Evolutionary conservation across 768 basidiomycete genomes (phyloP).

Genomic region (Hygrocybe punicea): DNA sequence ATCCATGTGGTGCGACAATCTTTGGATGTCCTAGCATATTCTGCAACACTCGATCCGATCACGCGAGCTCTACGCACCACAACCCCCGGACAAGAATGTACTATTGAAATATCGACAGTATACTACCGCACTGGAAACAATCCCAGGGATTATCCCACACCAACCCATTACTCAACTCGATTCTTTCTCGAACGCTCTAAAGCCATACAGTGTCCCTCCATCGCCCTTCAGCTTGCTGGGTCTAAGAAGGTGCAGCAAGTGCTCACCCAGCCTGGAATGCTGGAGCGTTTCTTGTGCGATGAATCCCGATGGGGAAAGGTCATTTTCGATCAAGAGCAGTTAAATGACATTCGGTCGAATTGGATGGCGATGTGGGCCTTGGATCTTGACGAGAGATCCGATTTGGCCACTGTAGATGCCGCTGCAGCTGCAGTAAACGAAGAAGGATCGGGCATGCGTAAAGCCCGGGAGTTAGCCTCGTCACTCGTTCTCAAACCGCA

Average conservation of each 20-base stretch:
- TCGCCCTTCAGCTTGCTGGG: constrained; percentile 91
- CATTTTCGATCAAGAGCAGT: constrained; percentile 36
- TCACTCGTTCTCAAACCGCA: constrained; percentile 91
- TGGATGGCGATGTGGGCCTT: constrained; percentile 93
- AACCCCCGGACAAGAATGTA: constrained; percentile 27
- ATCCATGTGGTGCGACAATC: constrained; percentile 77
- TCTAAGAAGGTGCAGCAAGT: constrained; percentile 93
- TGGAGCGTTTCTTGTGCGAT: constrained; percentile 67
- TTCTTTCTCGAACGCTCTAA: constrained; percentile 72
- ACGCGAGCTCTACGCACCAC: constrained; percentile 40
- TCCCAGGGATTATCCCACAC: constrained; percentile 71
- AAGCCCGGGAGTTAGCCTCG: constrained; percentile 48
- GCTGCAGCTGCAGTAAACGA: not conserved
- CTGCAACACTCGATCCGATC: constrained; percentile 52
- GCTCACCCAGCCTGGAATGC: constrained; percentile 59
- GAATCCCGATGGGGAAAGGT: constrained; percentile 33
- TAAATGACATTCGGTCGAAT: constrained; percentile 57
- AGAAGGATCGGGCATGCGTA: constrained; percentile 41
- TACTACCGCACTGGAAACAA: constrained; percentile 91
- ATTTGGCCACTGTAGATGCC: not conserved
- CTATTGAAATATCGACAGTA: constrained; percentile 81
- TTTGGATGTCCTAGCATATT: constrained; percentile 59
- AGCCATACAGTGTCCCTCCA: constrained; percentile 90
- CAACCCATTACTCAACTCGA: constrained; percentile 65
- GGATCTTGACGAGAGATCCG: constrained; percentile 33